phyloP scores from a whole-genome alignment of 1,284 basidiomycete species.

The Waitea zeae region DNA sequence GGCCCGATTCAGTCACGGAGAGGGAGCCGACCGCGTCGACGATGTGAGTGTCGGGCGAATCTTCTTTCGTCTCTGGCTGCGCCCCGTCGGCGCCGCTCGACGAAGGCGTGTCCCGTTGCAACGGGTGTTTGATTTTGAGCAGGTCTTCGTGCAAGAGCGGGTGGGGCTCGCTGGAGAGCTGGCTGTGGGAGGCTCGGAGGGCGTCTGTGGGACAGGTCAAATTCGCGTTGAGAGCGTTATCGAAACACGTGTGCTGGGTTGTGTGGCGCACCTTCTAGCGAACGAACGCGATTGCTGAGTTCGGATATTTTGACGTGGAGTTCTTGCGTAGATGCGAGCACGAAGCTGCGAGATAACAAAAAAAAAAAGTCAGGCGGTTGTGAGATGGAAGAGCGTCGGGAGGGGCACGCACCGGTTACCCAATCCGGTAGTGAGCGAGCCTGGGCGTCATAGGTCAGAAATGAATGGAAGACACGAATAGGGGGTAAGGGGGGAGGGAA shows the following conservation, averaged over 20 bases:
- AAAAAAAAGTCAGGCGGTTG: slow-evolving; percentile 8
- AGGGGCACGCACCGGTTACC: slow-evolving; percentile 73
- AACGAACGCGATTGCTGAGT: slow-evolving; percentile 45
- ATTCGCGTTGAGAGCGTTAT: too few species aligned
- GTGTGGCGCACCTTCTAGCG: too few species aligned
- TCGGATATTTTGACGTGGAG: slow-evolving; percentile 68
- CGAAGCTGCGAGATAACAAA: slow-evolving; percentile 29
- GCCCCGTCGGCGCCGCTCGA: slow-evolving; percentile 8
- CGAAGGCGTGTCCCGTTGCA: slow-evolving; percentile 59
- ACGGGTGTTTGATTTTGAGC: slow-evolving; percentile 50
- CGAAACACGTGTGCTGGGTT: too few species aligned
- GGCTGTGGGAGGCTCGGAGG: slow-evolving; percentile 43
- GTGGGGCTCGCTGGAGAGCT: too few species aligned
- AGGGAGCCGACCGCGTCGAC: slow-evolving; percentile 65
- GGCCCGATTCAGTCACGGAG: slow-evolving; percentile 47
- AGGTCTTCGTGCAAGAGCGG: slow-evolving; percentile 53
- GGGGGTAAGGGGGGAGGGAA: slow-evolving; percentile 3
- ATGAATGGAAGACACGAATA: not conserved
- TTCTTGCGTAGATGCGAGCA: slow-evolving; percentile 66
- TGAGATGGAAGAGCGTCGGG: not conserved
- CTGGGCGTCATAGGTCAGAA: slow-evolving; percentile 14
- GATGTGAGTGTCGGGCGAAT: slow-evolving; percentile 48
- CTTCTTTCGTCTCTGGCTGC: slow-evolving; percentile 23
- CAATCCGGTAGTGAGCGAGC: slow-evolving; percentile 62
- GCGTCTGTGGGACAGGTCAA: slow-evolving; percentile 38